phyloP scores from a whole-genome alignment of 805 yeast genomes.

The Yamadazyma nakazawae region DNA sequence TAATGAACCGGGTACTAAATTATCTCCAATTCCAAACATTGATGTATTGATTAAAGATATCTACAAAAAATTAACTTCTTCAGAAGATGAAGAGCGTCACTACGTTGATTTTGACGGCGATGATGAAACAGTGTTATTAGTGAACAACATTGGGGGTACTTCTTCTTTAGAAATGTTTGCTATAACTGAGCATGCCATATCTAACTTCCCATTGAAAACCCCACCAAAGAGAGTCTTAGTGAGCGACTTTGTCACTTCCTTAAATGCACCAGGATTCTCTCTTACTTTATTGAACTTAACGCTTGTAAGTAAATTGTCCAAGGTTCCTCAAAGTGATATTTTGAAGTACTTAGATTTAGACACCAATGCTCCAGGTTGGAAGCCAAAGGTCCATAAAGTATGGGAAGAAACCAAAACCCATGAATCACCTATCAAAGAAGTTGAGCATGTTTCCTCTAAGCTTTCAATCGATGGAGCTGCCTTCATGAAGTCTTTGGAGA shows the following conservation, averaged over 20 bases:
- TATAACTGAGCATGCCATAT: conserved; percentile 58
- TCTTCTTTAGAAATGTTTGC: conserved; percentile 76
- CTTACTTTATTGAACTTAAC: conserved; percentile 75
- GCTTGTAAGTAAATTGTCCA: conserved; percentile 34
- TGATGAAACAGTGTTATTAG: conserved; percentile 67
- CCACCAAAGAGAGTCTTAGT: conserved; percentile 66
- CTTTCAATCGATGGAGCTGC: conserved; percentile 35
- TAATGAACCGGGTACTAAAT: conserved; percentile 80
- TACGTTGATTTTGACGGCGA: conserved; percentile 64
- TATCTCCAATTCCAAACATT: conserved; percentile 67
- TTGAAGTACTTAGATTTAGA: conserved; percentile 63
- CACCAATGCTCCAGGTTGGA: conserved; percentile 86
- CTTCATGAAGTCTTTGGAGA: conserved; percentile 50
- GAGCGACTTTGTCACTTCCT: conserved; percentile 83
- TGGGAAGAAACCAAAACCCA: conserved; percentile 30
- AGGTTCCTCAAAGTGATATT: conserved; percentile 25
- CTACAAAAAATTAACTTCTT: conserved; percentile 58
- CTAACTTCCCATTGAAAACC: conserved; percentile 50
- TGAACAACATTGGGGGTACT: conserved; percentile 90
- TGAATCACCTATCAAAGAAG: conserved; percentile 28
- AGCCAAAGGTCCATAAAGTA: conserved; percentile 35
- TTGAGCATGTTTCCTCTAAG: conserved; percentile 23
- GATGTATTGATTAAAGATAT: conserved; percentile 55
- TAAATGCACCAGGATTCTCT: conserved; percentile 90
- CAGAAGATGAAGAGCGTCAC: conserved; percentile 70